Conservation (phyloP, 208 protist species). For the Trypanosomatidae sp. region DNA sequence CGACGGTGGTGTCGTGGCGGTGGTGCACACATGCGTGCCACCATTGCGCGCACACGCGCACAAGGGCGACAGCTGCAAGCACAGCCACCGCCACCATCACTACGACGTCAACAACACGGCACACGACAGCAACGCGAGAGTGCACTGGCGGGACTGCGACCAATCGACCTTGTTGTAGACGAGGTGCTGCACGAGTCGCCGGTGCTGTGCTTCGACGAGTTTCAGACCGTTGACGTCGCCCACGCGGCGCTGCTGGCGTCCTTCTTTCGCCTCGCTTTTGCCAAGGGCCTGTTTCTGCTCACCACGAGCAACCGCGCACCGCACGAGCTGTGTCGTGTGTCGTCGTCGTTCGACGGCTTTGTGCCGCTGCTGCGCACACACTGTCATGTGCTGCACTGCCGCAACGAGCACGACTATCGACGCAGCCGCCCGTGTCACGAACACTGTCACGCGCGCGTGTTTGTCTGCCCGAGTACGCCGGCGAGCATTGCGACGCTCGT, state of each 20-base stretch:
- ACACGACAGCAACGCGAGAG: too few species aligned
- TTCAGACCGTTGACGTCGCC: constrained; percentile 85
- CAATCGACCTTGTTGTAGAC: constrained; percentile 60
- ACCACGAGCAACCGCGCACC: constrained; percentile 82
- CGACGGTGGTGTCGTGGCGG: too few species aligned
- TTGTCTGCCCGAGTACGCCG: constrained; percentile 48
- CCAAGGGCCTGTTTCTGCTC: constrained; percentile 56
- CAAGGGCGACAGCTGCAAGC: too few species aligned
- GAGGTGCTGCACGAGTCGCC: constrained; percentile 55
- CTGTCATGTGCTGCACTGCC: constrained; percentile 55
- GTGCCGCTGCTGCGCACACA: constrained; percentile 35
- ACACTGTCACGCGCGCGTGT: constrained; percentile 29
- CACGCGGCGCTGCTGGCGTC: constrained; percentile 64
- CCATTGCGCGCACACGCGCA: too few species aligned
- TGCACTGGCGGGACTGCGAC: constrained; percentile 11
- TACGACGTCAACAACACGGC: too few species aligned
- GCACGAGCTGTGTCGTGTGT: constrained; percentile 51
- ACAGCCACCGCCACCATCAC: too few species aligned
- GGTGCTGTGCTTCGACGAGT: constrained; percentile 89
- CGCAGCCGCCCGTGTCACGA: constrained; percentile 11
- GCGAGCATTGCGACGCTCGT: constrained; percentile 28
- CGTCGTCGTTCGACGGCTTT: constrained; percentile 47
- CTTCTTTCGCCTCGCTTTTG: constrained; percentile 71
- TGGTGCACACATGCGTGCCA: too few species aligned
- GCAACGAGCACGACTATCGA: constrained; percentile 41